Base-by-base conservation (phyloP, 495 filamentous ascomycete genomes). In the Penicillium chermesinum region DNA sequence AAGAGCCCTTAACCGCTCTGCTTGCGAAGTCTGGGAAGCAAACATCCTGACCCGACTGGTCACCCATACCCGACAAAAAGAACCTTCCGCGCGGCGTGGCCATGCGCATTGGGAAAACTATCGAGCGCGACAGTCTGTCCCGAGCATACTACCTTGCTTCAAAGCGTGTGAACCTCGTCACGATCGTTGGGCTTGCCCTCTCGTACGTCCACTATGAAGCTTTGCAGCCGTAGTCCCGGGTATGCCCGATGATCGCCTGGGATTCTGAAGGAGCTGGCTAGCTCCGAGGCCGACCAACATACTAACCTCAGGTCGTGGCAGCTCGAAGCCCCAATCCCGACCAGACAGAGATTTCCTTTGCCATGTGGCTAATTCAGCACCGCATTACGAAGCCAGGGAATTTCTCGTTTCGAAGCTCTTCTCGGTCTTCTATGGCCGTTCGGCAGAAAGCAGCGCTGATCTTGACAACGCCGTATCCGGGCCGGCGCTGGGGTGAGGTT, bases 41-140 rank as follows among this genome's bases (percentile, higher is more conserved):
- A 63, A 72, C 45, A 56, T 57, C 16, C 55, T 72, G 16, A 72
- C 69, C 3, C 66, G 67, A 17, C 57, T 72, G 7, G 57, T 66
- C n/a, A 56, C 64, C 30, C 57, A 64, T 49, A 50, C 57, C 18
- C 49, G 39, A 7, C 60, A 67, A 34, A 34, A 46, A 51, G 43
- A 62, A 56, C 45, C 25, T 69, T 25, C 57, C 59, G 0, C 44
- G 41, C 10, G 57, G 55, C 10, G 21, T 64, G n/a, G 43, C 43
- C 15, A 48, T 66, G 6, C 48, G 54, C 7, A 45, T 60, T 16
- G 44, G 25, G 8, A 38, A 45, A 3, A 37, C 32, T 18, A 27
- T 55, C 0, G 51, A 61, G 5, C 55, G 60, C 6, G 60, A 66
- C 13, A 46, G 35, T 2, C 46, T 66, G 32, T 54, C 55, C 0